Conservation (phyloP, 139 green algal species). For the Mesotaenium endlicherianum region DNA sequence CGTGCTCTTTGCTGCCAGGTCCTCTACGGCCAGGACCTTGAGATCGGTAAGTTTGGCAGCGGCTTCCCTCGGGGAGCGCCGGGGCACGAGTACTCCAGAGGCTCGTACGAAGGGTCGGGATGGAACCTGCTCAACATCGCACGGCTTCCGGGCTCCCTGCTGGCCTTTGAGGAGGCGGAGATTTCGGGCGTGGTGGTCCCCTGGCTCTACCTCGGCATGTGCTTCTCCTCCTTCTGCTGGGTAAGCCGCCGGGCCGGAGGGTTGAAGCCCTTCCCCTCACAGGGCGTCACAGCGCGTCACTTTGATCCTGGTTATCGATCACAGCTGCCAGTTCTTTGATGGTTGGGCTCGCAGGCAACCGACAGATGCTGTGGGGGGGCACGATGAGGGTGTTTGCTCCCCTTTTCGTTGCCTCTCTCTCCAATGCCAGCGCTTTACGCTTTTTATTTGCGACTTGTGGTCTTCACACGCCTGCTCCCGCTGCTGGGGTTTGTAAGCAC, state of each 20-base stretch:
- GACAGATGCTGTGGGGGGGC: too few species aligned
- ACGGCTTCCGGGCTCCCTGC: constrained; percentile 40
- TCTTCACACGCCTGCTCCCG: too few species aligned
- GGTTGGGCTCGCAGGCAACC: too few species aligned
- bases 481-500: too few species aligned
- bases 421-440: background rate
- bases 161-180: constrained; percentile 52
- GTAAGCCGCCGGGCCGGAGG: constrained; percentile 51
- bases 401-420: constrained; percentile 5
- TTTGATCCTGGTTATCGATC: too few species aligned
- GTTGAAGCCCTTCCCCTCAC: too few species aligned
- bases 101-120: background rate
- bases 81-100: background rate
- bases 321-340: too few species aligned
- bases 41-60: background rate
- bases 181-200: constrained; percentile 69
- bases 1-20: too few species aligned
- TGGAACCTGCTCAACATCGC: constrained; percentile 49
- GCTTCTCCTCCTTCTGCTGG: constrained; percentile 84
- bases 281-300: too few species aligned
- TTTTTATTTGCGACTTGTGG: background rate
- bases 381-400: too few species aligned
- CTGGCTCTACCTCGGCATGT: constrained; percentile 86
- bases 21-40: background rate
- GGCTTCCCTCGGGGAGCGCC: background rate